Conservation (phyloP, 2,329 filamentous ascomycete species). For the Beauveria caledonica region DNA sequence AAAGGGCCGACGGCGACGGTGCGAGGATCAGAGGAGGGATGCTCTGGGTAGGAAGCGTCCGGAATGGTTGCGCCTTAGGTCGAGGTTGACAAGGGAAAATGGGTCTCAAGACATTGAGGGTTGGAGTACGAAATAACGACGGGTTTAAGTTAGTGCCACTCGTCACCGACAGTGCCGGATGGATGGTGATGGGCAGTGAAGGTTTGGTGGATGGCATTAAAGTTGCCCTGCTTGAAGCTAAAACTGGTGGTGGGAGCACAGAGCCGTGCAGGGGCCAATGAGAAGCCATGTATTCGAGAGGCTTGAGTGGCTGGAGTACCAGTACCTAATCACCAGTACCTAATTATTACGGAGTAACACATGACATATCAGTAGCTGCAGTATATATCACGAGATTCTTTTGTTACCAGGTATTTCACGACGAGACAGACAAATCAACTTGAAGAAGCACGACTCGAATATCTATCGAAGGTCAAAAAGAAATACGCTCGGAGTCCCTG, state of each 20-base stretch:
- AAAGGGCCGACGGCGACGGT: slow-evolving; percentile 16
- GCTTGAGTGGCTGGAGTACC: background rate
- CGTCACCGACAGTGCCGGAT: background rate
- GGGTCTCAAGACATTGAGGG: background rate
- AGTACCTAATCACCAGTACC: too few relatives aligned
- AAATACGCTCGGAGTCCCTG: too few relatives aligned
- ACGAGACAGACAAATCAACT: too few relatives aligned
- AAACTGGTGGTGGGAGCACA: background rate
- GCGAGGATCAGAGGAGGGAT: slow-evolving; percentile 33
- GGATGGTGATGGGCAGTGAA: background rate
- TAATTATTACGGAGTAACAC: too few relatives aligned
- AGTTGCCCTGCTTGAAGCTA: too few relatives aligned
- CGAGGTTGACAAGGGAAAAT: background rate
- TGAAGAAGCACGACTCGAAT: too few relatives aligned
- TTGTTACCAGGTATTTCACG: too few relatives aligned
- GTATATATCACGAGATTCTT: too few relatives aligned
- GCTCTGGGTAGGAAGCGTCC: slow-evolving; percentile 18
- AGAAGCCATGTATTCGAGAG: background rate
- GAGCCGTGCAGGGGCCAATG: background rate
- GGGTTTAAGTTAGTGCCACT: background rate
- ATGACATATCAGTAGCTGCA: too few relatives aligned
- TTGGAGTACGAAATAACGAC: background rate
- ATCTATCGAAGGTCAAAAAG: too few relatives aligned
- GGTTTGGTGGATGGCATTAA: too few relatives aligned
- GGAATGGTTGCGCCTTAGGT: slow-evolving; percentile 27